These are phyloP conservation scores for Thraustochytrium striatum DNA, from an alignment of 352 stramenopile species.

Conservation along the genomic window DNA sequence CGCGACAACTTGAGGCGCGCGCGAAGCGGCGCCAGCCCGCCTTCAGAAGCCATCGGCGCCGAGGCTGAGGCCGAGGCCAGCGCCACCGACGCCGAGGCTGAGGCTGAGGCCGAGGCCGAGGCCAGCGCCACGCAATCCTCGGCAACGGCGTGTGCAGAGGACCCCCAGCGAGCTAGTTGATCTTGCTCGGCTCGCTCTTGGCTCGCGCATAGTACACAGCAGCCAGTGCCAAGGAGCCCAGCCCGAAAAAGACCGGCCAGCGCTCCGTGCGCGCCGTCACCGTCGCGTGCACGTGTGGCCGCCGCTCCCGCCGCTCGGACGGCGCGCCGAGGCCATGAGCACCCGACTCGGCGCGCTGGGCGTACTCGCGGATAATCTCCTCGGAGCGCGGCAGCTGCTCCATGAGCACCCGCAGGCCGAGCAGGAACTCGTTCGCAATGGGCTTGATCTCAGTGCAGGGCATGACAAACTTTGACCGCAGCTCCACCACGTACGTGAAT, in stretches of 20 bases:
- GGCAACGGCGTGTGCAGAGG: neutral
- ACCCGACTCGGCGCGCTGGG: neutral
- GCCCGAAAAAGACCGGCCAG: neutral
- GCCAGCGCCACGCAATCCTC: neutral
- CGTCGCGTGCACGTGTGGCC: neutral
- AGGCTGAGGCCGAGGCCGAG: too few relatives aligned
- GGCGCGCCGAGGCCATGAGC: neutral
- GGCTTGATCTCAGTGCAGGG: conserved; percentile 43
- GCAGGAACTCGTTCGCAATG: conserved; percentile 43
- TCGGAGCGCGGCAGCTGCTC: conserved; percentile 6
- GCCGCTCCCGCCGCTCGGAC: neutral
- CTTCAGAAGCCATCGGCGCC: too few relatives aligned
- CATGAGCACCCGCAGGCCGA: conserved; percentile 32
- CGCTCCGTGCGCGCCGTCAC: neutral
- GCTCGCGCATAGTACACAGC: neutral
- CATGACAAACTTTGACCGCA: conserved; percentile 36
- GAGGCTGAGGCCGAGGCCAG: too few relatives aligned
- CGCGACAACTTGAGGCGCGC: neutral
- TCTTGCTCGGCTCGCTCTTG: neutral
- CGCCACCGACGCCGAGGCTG: too few relatives aligned
- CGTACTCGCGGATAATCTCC: neutral
- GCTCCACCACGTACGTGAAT: conserved; percentile 46
- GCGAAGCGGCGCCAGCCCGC: neutral
- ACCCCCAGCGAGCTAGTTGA: neutral
- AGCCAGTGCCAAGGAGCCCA: neutral